A percentile compares a stretch with the other conserved stretches of the same genome.
phyloP scores from a whole-genome alignment of 768 basidiomycete species.

The Tulasnella sp. region DNA sequence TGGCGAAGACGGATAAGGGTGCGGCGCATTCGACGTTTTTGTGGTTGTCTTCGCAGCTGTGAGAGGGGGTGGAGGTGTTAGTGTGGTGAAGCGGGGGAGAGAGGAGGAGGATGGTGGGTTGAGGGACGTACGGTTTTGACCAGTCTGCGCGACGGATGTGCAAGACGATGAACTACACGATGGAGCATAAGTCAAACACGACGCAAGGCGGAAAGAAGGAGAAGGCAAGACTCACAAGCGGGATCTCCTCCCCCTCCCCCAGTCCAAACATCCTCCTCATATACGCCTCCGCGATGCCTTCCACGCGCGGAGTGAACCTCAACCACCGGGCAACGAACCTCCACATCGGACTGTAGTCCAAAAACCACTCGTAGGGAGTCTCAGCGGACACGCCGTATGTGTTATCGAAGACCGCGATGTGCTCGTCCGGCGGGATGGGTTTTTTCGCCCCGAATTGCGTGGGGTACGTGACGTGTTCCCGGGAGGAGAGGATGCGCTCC shows the following conservation, averaged over 20 bases:
- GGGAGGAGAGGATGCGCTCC: not conserved
- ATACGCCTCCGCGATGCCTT: not conserved
- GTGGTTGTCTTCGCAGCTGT: not conserved
- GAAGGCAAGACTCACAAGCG: not conserved
- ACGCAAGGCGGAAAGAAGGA: not conserved
- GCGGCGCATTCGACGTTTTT: not conserved
- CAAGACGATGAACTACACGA: not conserved
- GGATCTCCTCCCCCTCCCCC: not conserved
- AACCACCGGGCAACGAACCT: not conserved
- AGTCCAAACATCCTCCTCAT: not conserved
- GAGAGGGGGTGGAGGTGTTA: not conserved
- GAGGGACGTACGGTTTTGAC: not conserved
- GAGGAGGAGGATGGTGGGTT: not conserved
- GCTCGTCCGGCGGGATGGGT: conserved; percentile 1
- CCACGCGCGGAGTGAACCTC: not conserved
- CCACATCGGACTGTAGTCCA: conserved; percentile 9
- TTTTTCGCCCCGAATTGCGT: not conserved
- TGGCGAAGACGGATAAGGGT: not conserved
- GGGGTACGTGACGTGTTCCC: conserved; percentile 8
- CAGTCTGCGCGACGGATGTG: conserved; percentile 2
- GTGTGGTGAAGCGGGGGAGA: not conserved
- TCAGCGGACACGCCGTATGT: not conserved
- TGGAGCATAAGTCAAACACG: not conserved
- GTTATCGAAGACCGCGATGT: conserved; percentile 4
- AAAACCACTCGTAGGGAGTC: not conserved